Base-by-base conservation (phyloP, 768 basidiomycete species). In the Podaxis mareebaensis region DNA sequence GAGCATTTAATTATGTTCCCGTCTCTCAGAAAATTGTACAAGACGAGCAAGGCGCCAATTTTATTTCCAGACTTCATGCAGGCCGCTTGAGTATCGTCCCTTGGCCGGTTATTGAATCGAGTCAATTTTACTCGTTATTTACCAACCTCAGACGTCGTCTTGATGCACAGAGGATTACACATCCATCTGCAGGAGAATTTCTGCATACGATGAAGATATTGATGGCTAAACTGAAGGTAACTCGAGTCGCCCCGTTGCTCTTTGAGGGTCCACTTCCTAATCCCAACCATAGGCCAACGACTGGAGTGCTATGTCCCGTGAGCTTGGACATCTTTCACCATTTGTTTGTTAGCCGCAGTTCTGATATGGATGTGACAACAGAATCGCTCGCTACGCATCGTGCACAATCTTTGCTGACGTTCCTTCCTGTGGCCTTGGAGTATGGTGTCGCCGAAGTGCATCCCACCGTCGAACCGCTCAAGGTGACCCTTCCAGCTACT, bases 51-150 rank as follows among this genome's bases (percentile, higher is more conserved):
- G 83, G 77, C 33, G 75, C 81, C 0, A 89, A 89, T 64, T 88
- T 89, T 67, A 87, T 89, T 60, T 81, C 85, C n/a, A 81, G 78
- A 2, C 77, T 88, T 4, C 87, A 88, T 61, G 76, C 78, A 0
- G 86, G 86, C 1, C 77, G 77, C 56, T 66, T 88, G 7, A 77
- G 76, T 42, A 88, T 89, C 15, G 78, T 88, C 12, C 87, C 87
- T 3, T 89, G 88, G 88, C 86, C 86, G 0, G 85, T 89, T 48
- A 87, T 89, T 30, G 83, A 86, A 66, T 87, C 86, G 0, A 78
- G 72, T 51, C 80, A 85, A 26, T 89, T 89, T 68, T 89, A 89
- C 64, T 75, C 70, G 3, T 67, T 87, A n/a, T 86, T 88, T 59
- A 74, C 76, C 0, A 70, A 72, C 0, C 65, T 89, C 33, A 85